Conservation (phyloP, 1,284 basidiomycete genomes). For the Cryptococcus hybrid region DNA sequence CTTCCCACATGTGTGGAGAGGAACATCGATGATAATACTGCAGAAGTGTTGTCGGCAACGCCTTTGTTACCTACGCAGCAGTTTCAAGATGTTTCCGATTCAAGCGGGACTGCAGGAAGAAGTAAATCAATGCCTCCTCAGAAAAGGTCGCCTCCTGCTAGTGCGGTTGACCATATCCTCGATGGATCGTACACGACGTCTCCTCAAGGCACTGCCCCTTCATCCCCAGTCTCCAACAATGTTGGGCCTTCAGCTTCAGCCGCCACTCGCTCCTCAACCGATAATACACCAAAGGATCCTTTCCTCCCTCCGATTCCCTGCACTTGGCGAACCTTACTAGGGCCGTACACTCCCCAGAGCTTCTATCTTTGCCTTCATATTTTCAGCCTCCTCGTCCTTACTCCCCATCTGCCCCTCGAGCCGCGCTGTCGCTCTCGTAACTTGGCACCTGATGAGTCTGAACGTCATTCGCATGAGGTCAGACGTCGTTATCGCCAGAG, state of each 20-base stretch:
- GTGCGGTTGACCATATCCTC: too few species aligned
- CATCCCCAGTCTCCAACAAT: too few species aligned
- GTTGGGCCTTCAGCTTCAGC: too few species aligned
- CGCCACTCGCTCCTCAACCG: too few species aligned
- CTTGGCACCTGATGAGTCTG: conserved; percentile 1
- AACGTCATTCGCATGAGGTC: conserved; percentile 9
- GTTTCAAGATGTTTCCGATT: too few species aligned
- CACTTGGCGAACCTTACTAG: conserved; percentile 5
- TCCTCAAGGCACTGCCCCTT: too few species aligned
- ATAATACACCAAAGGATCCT: too few species aligned
- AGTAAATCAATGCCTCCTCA: neutral
- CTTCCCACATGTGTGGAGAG: neutral
- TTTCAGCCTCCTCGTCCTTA: neutral
- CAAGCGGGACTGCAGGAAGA: neutral
- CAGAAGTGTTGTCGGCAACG: too few species aligned
- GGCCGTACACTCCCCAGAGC: conserved; percentile 8
- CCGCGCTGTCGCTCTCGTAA: neutral
- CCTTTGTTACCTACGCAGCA: too few species aligned
- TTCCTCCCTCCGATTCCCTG: neutral
- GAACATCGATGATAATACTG: neutral
- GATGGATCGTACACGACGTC: too few species aligned
- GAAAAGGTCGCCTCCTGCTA: neutral
- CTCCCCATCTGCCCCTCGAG: conserved; percentile 1
- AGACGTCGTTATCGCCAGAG: conserved; percentile 22
- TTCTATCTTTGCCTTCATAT: neutral